Evolutionary conservation across 768 basidiomycete genomes (phyloP).

Genomic region (Amanita rubescens): DNA sequence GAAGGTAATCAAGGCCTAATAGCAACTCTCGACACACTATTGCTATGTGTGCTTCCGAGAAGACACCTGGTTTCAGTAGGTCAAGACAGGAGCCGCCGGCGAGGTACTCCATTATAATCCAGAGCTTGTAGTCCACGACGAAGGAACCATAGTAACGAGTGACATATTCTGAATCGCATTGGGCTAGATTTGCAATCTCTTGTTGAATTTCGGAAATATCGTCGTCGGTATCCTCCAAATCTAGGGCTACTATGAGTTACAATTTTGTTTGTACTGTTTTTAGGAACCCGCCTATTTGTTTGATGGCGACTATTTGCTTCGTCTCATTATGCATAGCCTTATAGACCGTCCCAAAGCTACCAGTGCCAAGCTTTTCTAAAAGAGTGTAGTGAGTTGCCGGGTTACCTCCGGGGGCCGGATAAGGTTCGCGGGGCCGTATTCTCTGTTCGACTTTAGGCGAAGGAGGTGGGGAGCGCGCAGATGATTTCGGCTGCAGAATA

Average conservation of each 20-base stretch:
- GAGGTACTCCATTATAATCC: slow-evolving; percentile 99
- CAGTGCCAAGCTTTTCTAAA: slow-evolving; percentile 94
- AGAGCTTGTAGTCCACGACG: slow-evolving; percentile 92
- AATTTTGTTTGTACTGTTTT: not conserved
- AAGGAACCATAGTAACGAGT: slow-evolving; percentile 97
- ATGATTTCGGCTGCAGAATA: slow-evolving; percentile 31
- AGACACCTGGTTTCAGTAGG: slow-evolving; percentile 84
- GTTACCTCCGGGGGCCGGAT: slow-evolving; percentile 67
- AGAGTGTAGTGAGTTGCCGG: slow-evolving; percentile 89
- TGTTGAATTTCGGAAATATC: slow-evolving; percentile 98
- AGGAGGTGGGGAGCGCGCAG: slow-evolving; percentile 40
- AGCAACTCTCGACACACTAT: slow-evolving; percentile 91
- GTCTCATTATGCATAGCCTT: slow-evolving; percentile 95
- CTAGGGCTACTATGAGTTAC: slow-evolving; percentile 31
- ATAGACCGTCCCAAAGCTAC: slow-evolving; percentile 95
- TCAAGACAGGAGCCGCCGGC: slow-evolving; percentile 98
- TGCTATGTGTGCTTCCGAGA: slow-evolving; percentile 91
- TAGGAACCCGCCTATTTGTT: slow-evolving; percentile 77
- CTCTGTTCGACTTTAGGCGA: slow-evolving; percentile 41
- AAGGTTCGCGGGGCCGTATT: slow-evolving; percentile 44
- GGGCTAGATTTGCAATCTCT: slow-evolving; percentile 93
- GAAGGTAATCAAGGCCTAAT: slow-evolving; percentile 92
- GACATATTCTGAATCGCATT: slow-evolving; percentile 94
- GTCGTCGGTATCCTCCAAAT: slow-evolving; percentile 96
- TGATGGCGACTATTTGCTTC: slow-evolving; percentile 93